phyloP scores from a whole-genome alignment of 345 rosid species.

The Brassica incana region DNA sequence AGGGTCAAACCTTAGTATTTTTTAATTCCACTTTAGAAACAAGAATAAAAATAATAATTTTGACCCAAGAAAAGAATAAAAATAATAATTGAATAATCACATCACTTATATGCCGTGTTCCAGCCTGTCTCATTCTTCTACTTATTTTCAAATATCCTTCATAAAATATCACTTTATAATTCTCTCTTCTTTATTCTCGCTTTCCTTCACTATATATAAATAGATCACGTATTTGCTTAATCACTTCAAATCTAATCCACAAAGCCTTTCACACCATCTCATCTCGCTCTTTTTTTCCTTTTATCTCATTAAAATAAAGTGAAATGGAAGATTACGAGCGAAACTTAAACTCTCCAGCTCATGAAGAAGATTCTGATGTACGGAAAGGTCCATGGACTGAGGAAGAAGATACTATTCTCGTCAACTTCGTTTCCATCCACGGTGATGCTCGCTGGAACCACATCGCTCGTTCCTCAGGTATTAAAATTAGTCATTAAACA shows the following conservation, averaged over 20 bases:
- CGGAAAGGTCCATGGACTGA: slow-evolving; percentile 91
- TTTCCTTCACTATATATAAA: slow-evolving; percentile 30
- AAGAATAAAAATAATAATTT: too few relatives aligned
- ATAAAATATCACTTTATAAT: not conserved
- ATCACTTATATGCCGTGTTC: slow-evolving; percentile 45
- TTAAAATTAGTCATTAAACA: not conserved
- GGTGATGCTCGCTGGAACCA: slow-evolving; percentile 93
- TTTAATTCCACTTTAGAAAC: slow-evolving; percentile 34
- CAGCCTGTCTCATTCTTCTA: slow-evolving; percentile 32
- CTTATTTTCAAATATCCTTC: slow-evolving; percentile 24
- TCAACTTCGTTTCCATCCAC: slow-evolving; percentile 55
- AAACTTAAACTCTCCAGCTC: slow-evolving; percentile 36
- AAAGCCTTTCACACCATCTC: slow-evolving; percentile 32
- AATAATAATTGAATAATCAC: slow-evolving; percentile 16
- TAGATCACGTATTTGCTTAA: slow-evolving; percentile 23
- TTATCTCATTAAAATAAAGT: not conserved
- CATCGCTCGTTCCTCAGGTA: slow-evolving; percentile 71
- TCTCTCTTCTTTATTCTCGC: not conserved
- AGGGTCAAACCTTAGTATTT: slow-evolving; percentile 50
- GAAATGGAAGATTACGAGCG: slow-evolving; percentile 50
- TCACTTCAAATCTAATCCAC: slow-evolving; percentile 38
- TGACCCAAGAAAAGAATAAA: too few relatives aligned
- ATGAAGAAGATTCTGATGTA: slow-evolving; percentile 51
- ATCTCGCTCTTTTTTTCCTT: too few relatives aligned
- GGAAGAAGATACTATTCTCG: slow-evolving; percentile 72